Base-by-base conservation (phyloP, 352 stramenopile genomes). In the Phytophthora tubulina region DNA sequence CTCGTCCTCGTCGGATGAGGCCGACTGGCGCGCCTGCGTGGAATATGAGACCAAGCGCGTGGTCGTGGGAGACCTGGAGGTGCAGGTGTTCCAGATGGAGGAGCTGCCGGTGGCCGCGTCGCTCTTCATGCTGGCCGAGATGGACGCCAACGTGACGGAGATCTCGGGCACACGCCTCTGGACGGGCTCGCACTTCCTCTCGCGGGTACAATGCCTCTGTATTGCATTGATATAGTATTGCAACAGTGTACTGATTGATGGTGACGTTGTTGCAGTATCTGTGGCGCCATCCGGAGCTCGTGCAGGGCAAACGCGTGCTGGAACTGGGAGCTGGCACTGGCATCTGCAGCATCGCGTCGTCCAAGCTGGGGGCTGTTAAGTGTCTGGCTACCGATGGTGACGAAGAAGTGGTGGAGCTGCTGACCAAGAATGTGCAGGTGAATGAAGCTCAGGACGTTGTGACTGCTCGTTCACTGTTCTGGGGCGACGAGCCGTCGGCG, bases 101-200 rank as follows among this genome's bases (percentile, higher is more conserved):
- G 82, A 89, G 72, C 78, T 89, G 17, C 72, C 80, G 2, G 70
- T 89, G 17, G 80, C 80, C 21, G 80, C 74, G 31, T 85, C 78
- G 52, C 78, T 89, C 59, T 86, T 86, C 51, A 89, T 89, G 82
- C 63, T 89, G 35, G 76, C 82, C 9, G 82, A 89, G 63, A 89
- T 89, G 82, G 67, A 85, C 55, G 78, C 78, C 51, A 87, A 87
- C 45, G 70, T 76, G 60, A 80, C 76, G 39, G 88, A 95, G 71
- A 95, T 95, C 64, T 92, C 83, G 55, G 88, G 88, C 54, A 87
- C 85, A 66, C 82, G 88, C 44, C 79, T 92, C 45, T 95, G 88
- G 88, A 86, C 89, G 27, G 88, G 88, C 33, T 91, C 80, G 15
- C 75, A 93, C 36, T 76, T 91, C 52, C 82, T 95, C 36, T 79